These are phyloP conservation scores for Thelonectria rubi DNA, from an alignment of 2,329 filamentous ascomycete species.

Conservation along the genomic window DNA sequence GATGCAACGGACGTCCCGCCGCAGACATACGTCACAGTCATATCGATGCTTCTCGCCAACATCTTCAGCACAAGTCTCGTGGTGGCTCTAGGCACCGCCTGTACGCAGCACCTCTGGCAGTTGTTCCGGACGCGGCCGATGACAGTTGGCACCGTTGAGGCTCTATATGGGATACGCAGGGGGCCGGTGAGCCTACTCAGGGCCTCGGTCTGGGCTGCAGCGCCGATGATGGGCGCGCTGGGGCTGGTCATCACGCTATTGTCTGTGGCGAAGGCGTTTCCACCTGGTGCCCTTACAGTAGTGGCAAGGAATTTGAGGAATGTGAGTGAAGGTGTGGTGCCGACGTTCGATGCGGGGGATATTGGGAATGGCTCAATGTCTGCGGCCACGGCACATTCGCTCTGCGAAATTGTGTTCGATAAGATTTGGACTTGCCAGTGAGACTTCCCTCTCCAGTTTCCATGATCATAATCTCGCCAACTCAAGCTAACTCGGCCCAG, in stretches of 20 bases:
- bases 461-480: too few species aligned
- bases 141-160: slow-evolving; percentile 2
- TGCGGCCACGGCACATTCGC: background rate
- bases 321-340: background rate
- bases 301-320: background rate
- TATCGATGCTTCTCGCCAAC: background rate
- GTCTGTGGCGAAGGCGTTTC: slow-evolving; percentile 6
- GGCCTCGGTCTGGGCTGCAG: background rate
- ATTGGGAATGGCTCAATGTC: background rate
- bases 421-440: background rate
- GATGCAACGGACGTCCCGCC: background rate
- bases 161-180: background rate
- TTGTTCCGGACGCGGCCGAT: slow-evolving; percentile 9
- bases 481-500: background rate
- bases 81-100: background rate
- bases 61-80: background rate
- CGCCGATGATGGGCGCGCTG: background rate
- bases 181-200: background rate
- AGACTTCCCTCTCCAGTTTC: slow-evolving; percentile 1
- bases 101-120: slow-evolving; percentile 4
- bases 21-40: slow-evolving; percentile 1
- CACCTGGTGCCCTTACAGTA: slow-evolving; percentile 9
- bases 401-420: background rate
- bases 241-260: background rate
- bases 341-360: background rate